Evolutionary conservation across 306 rosid species (phyloP).

Genomic region (Nissolia schottii): DNA sequence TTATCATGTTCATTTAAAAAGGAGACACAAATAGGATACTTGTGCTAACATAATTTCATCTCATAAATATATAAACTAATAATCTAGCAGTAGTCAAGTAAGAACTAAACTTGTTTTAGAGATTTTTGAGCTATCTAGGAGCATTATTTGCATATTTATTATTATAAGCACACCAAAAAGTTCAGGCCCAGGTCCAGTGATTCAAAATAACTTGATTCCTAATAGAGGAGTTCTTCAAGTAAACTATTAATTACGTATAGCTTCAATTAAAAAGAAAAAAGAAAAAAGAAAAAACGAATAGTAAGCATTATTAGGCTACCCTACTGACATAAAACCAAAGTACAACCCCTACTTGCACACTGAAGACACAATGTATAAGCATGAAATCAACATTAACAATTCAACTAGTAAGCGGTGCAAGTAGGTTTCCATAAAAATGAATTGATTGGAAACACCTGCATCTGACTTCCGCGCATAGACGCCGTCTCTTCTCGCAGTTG

Average conservation of each 20-base stretch:
- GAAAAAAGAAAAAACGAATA: background rate
- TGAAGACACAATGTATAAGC: conserved; percentile 1
- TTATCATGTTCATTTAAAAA: background rate
- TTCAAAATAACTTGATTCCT: conserved; percentile 1
- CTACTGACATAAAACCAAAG: conserved; percentile 5
- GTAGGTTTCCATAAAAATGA: background rate
- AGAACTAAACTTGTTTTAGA: background rate
- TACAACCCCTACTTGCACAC: background rate
- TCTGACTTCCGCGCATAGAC: conserved; percentile 77
- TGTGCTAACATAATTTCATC: background rate
- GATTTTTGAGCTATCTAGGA: background rate
- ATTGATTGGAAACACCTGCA: conserved; percentile 57
- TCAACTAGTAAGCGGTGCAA: background rate
- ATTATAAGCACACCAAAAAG: background rate
- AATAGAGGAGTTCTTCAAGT: background rate
- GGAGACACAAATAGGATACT: background rate
- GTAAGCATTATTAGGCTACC: background rate
- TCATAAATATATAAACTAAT: background rate
- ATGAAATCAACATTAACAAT: background rate
- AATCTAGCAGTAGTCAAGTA: background rate
- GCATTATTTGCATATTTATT: conserved; percentile 1
- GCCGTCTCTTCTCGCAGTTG: conserved; percentile 88
- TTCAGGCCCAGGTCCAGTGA: background rate
- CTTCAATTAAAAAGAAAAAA: no score
- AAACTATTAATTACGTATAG: background rate